Percentiles rank a stretch among this genome's conserved stretches.
Conservation (phyloP, 225 moss, liverwort and hornwort genomes). For the Asterella californica region DNA sequence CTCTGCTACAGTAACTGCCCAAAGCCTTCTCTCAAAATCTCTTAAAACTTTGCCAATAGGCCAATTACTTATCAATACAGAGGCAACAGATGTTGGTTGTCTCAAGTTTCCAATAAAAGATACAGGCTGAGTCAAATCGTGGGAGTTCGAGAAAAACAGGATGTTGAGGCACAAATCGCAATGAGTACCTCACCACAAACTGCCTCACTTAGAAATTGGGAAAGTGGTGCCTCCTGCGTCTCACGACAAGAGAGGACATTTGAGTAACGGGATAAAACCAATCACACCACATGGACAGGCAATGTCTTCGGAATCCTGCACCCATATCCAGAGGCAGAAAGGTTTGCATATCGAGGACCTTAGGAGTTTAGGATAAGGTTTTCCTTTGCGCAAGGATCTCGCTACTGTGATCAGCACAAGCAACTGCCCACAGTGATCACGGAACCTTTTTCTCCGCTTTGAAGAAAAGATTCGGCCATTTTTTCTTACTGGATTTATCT, state of each 20-base stretch:
- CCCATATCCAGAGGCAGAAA: conserved; percentile 31
- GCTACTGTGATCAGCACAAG: conserved; percentile 18
- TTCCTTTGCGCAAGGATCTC: conserved; percentile 20
- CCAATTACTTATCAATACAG: conserved; percentile 10
- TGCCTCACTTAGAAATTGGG: conserved; percentile 17
- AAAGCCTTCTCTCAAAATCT: conserved; percentile 16
- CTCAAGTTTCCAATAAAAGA: conserved; percentile 13
- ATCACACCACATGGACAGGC: conserved; percentile 23
- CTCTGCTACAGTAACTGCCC: conserved; percentile 12
- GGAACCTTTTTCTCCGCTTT: conserved; percentile 53
- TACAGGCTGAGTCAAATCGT: conserved; percentile 9
- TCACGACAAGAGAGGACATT: conserved; percentile 24
- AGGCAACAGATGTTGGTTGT: conserved; percentile 22
- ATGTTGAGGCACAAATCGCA: conserved; percentile 11
- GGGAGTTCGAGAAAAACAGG: neutral
- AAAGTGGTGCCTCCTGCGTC: conserved; percentile 26
- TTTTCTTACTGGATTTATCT: conserved; percentile 76
- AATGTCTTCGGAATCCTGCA: conserved; percentile 24
- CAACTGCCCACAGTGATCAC: conserved; percentile 27
- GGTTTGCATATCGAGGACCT: conserved; percentile 23
- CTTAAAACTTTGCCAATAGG: conserved; percentile 16
- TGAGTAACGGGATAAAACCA: conserved; percentile 21
- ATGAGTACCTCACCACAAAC: conserved; percentile 25
- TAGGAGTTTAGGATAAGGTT: conserved; percentile 16
- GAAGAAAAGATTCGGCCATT: conserved; percentile 74